Percentiles rank a stretch among this genome's conserved stretches.
Evolutionary conservation across 2,329 filamentous ascomycete species (phyloP).

Genomic region (Colletotrichum spinosum): DNA sequence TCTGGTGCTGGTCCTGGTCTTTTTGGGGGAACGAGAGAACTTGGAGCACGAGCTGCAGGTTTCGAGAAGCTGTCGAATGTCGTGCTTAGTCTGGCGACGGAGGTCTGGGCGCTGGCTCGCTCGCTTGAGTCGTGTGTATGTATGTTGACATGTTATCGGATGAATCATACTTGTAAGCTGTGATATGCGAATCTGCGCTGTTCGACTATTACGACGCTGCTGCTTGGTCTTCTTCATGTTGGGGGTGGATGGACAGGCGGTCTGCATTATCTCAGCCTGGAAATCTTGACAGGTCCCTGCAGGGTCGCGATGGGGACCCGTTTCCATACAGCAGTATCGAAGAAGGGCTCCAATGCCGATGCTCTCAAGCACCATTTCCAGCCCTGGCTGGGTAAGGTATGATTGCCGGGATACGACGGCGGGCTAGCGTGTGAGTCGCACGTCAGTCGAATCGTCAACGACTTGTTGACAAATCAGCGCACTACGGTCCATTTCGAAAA

Average conservation of each 20-base stretch:
- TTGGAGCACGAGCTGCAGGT: slow-evolving; percentile 17
- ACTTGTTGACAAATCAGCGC: neutral
- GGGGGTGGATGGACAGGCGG: neutral
- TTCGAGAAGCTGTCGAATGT: slow-evolving; percentile 34
- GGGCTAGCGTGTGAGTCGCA: neutral
- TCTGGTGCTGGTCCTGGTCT: neutral
- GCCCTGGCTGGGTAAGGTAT: neutral
- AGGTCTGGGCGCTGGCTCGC: neutral
- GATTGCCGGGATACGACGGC: neutral
- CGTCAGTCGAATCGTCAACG: slow-evolving; percentile 14
- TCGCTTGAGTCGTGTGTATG: too few species aligned
- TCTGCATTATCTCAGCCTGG: too few species aligned
- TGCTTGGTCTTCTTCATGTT: neutral
- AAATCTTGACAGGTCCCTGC: slow-evolving; percentile 20
- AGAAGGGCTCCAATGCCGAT: neutral
- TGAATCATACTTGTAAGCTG: neutral
- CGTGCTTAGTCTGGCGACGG: slow-evolving; percentile 14
- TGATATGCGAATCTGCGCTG: too few species aligned
- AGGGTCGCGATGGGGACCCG: slow-evolving; percentile 1
- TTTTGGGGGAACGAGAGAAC: neutral
- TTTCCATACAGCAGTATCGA: neutral
- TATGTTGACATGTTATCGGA: neutral
- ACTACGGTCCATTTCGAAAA: neutral
- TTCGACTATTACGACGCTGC: too few species aligned
- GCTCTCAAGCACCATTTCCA: neutral